These are phyloP conservation scores for Talaromyces liani DNA, from an alignment of 495 filamentous ascomycete species.

Conservation along the genomic window DNA sequence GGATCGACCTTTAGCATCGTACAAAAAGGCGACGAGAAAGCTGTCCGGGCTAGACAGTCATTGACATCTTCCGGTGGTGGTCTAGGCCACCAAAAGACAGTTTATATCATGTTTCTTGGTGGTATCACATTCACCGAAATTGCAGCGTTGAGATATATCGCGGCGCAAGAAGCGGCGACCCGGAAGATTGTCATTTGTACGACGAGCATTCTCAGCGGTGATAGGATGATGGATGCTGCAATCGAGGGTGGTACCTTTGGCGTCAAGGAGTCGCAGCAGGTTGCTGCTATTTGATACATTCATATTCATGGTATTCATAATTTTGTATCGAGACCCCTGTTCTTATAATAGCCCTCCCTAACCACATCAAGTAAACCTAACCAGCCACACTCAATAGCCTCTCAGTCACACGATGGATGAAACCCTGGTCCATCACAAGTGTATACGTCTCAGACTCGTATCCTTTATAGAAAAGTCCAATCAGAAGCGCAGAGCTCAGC, in stretches of 20 bases:
- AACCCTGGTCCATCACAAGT: background rate
- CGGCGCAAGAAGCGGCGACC: constrained; percentile 72
- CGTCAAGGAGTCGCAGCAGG: background rate
- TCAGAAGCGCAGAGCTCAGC: background rate
- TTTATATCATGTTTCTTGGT: constrained; percentile 90
- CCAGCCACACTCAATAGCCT: background rate
- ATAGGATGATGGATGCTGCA: constrained; percentile 81
- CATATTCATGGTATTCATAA: background rate
- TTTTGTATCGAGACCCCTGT: background rate
- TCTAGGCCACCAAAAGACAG: constrained; percentile 62
- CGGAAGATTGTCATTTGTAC: constrained; percentile 87
- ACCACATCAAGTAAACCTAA: background rate
- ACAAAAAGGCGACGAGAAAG: constrained; percentile 91
- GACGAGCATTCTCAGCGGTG: constrained; percentile 84
- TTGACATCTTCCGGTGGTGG: constrained; percentile 48
- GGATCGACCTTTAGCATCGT: constrained; percentile 86
- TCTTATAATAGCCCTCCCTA: background rate
- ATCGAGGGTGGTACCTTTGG: constrained; percentile 66
- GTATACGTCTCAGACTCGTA: background rate
- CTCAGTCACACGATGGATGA: background rate
- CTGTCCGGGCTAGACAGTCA: constrained; percentile 78
- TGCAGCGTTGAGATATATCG: constrained; percentile 86
- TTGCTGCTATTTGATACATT: background rate
- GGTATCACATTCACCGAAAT: constrained; percentile 95
- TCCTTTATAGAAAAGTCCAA: background rate